These are phyloP conservation scores for Dipteronia dyeriana DNA, from an alignment of 345 rosid species.

Conservation along the genomic window DNA sequence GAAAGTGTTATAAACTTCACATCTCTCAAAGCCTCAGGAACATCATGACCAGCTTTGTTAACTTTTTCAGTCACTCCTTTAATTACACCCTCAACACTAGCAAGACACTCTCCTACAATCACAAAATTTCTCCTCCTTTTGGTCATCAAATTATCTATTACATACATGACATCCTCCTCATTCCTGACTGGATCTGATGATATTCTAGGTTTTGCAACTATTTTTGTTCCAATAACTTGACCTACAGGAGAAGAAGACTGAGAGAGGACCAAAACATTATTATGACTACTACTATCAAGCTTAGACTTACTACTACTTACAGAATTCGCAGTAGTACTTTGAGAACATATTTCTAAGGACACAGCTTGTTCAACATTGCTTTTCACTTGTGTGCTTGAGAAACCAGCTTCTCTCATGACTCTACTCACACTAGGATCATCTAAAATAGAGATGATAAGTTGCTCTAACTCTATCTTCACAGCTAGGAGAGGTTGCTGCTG, in stretches of 20 bases:
- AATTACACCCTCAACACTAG: conserved; percentile 53
- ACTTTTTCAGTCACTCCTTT: conserved; percentile 65
- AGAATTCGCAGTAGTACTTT: conserved; percentile 34
- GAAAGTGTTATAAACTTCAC: conserved; percentile 56
- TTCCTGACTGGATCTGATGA: conserved; percentile 39
- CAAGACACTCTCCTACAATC: conserved; percentile 74
- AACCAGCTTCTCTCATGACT: conserved; percentile 98
- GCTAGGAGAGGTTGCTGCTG: conserved; percentile 92
- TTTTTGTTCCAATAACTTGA: conserved; percentile 22
- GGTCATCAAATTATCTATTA: conserved; percentile 55
- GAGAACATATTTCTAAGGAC: conserved; percentile 57
- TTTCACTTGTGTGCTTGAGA: conserved; percentile 87
- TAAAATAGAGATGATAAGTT: conserved; percentile 81
- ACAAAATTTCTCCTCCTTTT: conserved; percentile 50
- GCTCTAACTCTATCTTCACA: conserved; percentile 86
- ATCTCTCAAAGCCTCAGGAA: conserved; percentile 54
- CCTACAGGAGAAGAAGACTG: conserved; percentile 25
- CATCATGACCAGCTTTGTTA: conserved; percentile 45
- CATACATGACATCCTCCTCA: conserved; percentile 70
- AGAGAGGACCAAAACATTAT: conserved; percentile 27
- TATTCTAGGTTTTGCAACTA: conserved; percentile 17
- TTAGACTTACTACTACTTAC: conserved; percentile 45
- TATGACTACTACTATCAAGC: conserved; percentile 20
- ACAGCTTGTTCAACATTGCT: conserved; percentile 76
- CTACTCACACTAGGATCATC: conserved; percentile 99